A percentile compares a stretch with the other conserved stretches of the same genome.
Conservation (phyloP, 768 basidiomycete genomes). For the Mrakia gelida region DNA sequence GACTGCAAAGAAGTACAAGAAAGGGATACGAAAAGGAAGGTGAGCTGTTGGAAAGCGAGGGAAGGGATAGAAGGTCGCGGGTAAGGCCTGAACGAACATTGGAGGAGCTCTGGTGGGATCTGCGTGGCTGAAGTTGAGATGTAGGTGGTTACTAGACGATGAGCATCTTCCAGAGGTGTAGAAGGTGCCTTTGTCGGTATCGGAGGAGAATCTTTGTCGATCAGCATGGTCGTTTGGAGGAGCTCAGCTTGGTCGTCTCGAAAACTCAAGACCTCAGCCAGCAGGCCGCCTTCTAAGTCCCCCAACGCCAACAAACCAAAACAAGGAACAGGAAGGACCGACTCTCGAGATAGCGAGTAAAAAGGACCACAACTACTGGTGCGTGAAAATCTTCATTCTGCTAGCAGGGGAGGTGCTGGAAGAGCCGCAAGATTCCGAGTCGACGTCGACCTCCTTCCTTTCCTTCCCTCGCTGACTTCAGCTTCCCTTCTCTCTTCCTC, state of each 20-base stretch:
- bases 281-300: not conserved
- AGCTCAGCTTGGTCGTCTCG: not conserved
- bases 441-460: not conserved
- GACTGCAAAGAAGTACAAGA: constrained; percentile 43
- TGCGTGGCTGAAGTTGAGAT: constrained; percentile 40
- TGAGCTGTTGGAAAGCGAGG: not conserved
- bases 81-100: constrained; percentile 34
- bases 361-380: not conserved
- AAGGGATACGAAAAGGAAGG: not conserved
- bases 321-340: not conserved
- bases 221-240: constrained; percentile 4
- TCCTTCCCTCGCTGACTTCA: not conserved
- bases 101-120: constrained; percentile 40
- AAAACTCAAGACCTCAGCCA: not conserved
- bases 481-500: not conserved
- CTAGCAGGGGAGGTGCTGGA: not conserved
- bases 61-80: not conserved
- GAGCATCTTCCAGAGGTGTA: not conserved
- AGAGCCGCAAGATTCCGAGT: not conserved
- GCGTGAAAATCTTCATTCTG: not conserved
- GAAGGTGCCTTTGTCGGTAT: not conserved
- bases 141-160: constrained; percentile 40
- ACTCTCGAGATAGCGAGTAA: not conserved
- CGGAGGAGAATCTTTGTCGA: not conserved
- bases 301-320: not conserved